Percentiles rank a stretch among this genome's conserved stretches.
phyloP scores from a whole-genome alignment of 371 early-diverging fungal genomes.

The Mortierella sp. region DNA sequence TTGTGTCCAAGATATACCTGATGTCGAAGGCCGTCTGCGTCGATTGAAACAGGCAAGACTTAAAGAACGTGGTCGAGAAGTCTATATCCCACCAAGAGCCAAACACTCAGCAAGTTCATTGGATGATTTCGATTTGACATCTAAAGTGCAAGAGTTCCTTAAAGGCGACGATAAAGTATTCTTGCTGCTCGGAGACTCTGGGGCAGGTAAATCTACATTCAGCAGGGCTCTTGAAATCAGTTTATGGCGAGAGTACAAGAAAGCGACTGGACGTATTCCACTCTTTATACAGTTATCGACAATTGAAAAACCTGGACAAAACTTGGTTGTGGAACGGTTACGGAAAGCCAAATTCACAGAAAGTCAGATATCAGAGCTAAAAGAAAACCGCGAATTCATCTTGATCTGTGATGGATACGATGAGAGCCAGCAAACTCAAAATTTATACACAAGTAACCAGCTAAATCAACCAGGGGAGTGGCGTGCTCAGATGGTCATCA shows the following conservation, averaged over 20 bases:
- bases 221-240: conserved; percentile 1
- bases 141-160: conserved; percentile 10
- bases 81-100: conserved; percentile 11
- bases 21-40: conserved; percentile 5
- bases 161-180: conserved; percentile 6
- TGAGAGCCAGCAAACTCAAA: conserved; percentile 5
- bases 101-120: background rate
- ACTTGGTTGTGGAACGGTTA: conserved; percentile 13
- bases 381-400: conserved; percentile 7
- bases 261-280: conserved; percentile 3
- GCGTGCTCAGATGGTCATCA: conserved; percentile 13
- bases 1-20: conserved; percentile 5
- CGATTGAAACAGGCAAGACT: background rate
- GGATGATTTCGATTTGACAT: conserved; percentile 2
- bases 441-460: conserved; percentile 6
- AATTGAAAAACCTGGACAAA: background rate
- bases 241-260: conserved; percentile 12
- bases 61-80: background rate
- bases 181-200: conserved; percentile 17
- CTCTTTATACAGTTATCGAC: conserved; percentile 6
- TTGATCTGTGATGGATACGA: conserved; percentile 23
- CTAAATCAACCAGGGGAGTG: conserved; percentile 10
- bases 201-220: conserved; percentile 18
- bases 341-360: conserved; percentile 3
- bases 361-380: conserved; percentile 8